A percentile compares a stretch with the other conserved stretches of the same genome.
Evolutionary conservation across 2,329 filamentous ascomycete species (phyloP).

Genomic region (Epicoccum nigrum): DNA sequence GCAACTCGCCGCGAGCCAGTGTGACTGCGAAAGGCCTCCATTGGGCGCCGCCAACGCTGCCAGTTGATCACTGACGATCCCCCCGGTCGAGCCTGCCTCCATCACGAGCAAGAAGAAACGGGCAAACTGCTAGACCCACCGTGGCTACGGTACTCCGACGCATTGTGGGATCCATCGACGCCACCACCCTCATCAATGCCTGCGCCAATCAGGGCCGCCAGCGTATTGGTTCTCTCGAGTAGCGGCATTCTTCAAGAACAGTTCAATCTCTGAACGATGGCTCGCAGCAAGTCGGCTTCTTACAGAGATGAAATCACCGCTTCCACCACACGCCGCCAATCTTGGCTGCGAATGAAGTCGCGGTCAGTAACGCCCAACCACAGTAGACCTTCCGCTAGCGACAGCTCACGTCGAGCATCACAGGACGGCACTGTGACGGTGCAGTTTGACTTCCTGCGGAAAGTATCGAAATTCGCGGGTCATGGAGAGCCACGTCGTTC

Average conservation of each 20-base stretch:
- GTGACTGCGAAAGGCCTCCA: conserved; percentile 7
- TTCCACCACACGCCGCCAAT: background rate
- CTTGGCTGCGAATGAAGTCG: background rate
- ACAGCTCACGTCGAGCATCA: conserved; percentile 22
- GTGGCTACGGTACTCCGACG: conserved; percentile 19
- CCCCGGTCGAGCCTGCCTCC: conserved; percentile 17
- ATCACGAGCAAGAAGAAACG: conserved; percentile 19
- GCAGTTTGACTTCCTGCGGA: conserved; percentile 22
- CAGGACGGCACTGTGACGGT: conserved; percentile 21
- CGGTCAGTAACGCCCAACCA: conserved; percentile 7
- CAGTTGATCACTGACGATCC: conserved; percentile 19
- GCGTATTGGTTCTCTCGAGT: conserved; percentile 9
- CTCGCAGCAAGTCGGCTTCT: conserved; percentile 18
- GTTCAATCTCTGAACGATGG: conserved; percentile 30
- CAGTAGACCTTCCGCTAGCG: conserved; percentile 17
- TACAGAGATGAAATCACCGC: conserved; percentile 2
- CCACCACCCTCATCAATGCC: conserved; percentile 20
- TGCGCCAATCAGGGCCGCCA: conserved; percentile 23
- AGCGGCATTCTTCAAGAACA: conserved; percentile 8
- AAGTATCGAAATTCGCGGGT: conserved; percentile 29
- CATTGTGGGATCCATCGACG: conserved; percentile 21
- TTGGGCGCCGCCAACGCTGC: conserved; percentile 11
- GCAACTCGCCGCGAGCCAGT: conserved; percentile 8
- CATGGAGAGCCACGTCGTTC: conserved; percentile 41
- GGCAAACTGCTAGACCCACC: conserved; percentile 17